Base-by-base conservation (phyloP, 768 basidiomycete species). In the Leccinum rimulosum region DNA sequence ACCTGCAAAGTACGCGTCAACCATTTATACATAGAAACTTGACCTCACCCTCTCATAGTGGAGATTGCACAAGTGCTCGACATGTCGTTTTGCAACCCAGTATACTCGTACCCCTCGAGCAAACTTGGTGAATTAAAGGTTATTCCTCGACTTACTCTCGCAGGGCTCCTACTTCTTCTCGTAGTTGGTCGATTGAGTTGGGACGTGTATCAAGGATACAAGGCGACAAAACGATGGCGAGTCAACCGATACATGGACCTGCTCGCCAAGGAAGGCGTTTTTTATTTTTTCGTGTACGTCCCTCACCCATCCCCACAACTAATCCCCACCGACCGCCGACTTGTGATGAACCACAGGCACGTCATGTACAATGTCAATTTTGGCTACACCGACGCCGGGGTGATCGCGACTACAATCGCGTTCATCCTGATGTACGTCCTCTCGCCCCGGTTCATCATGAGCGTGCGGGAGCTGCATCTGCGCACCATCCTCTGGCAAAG, bases 271-370 rank as follows among this genome's bases (percentile, higher is more conserved):
- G 58, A 69, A 10, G 66, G 68, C 0, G 4, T 62, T 3, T 2
- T 68, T 12, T 68, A 68, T 52, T 69, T 68, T 28, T 0, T 58
- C 9, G 55, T 22, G 68, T 68, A 61, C 48, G 68, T 68, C 19
- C 17, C 17, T 35, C 33, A 6, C 0, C 25, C 31, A 3, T 27
- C 38, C 17, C 22, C 38, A 17, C 15, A 25, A 25, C 3, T 19
- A 14, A 27, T 19, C 2, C 17, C 4, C 11, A n/a, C 48, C 50
- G 22, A 63, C 6, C 14, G 4, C 27, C 3, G 4, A 51, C 30
- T 25, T 15, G 25, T 15, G 3, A 49, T 25, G 25, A 49, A 25
- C 15, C 22, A 69, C 25, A 49, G 67, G n/a, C 58, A 64, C 11
- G 0, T 69, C 22, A 36, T 67, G 2, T 55, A 64, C 27, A 57